Percentiles rank a stretch among this genome's conserved stretches.
phyloP scores from a whole-genome alignment of 2,329 filamentous ascomycete genomes.

The Diaporthe australafricana region DNA sequence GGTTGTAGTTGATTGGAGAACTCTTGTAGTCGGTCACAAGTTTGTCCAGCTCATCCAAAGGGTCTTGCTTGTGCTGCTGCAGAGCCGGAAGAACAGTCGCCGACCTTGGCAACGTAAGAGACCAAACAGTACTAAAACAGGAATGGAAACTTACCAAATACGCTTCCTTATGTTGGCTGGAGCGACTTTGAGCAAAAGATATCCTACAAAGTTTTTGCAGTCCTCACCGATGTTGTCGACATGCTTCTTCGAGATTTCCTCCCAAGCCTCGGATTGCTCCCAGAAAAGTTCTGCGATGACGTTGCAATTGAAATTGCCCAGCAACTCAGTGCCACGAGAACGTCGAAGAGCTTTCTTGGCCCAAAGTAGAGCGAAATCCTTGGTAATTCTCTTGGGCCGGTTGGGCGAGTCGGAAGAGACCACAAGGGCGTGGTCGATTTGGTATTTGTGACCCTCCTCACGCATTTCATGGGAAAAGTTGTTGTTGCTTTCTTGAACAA shows the following conservation, averaged over 20 bases:
- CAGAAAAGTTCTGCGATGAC: slow-evolving; percentile 25
- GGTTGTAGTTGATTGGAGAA: slow-evolving; percentile 26
- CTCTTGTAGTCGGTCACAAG: neutral
- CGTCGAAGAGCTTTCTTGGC: neutral
- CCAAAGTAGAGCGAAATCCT: neutral
- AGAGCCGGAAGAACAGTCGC: neutral
- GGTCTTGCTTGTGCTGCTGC: neutral
- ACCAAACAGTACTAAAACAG: no score
- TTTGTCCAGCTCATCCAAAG: neutral
- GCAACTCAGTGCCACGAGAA: slow-evolving; percentile 14
- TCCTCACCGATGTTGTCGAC: neutral
- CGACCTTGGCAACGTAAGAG: neutral
- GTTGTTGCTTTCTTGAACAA: neutral
- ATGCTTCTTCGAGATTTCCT: neutral
- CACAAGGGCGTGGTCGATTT: neutral
- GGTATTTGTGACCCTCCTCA: neutral
- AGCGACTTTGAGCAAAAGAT: neutral
- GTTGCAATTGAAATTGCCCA: slow-evolving; percentile 9
- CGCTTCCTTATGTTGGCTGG: neutral
- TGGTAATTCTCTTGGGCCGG: neutral
- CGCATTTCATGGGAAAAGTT: neutral
- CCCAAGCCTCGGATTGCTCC: slow-evolving; percentile 30
- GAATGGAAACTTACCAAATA: slow-evolving; percentile 21
- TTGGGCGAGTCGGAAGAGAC: neutral
- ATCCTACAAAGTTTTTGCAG: neutral